Percentiles rank a stretch among this genome's conserved stretches.
Conservation (phyloP, 1,139 yeast species). For the Taphrina deformans region DNA sequence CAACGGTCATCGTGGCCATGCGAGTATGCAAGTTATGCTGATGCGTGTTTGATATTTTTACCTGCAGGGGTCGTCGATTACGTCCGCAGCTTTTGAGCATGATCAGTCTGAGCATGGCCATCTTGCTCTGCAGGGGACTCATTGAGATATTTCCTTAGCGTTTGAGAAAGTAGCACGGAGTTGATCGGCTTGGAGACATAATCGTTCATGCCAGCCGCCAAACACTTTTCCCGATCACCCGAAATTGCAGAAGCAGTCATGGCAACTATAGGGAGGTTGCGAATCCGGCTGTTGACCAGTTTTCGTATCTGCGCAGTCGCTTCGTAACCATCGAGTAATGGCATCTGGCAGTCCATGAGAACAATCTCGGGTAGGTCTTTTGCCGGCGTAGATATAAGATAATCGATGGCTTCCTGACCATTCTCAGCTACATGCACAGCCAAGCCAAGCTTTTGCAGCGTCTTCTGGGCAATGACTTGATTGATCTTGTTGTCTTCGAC, state of each 20-base stretch:
- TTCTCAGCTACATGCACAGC: constrained; percentile 54
- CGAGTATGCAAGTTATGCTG: too few relatives aligned
- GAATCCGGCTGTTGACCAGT: constrained; percentile 24
- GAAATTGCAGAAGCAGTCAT: constrained; percentile 62
- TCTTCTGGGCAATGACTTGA: constrained; percentile 55
- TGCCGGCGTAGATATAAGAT: constrained; percentile 16
- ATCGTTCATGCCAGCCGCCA: constrained; percentile 58
- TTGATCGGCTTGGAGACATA: constrained; percentile 55
- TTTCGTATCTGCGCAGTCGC: constrained; percentile 45
- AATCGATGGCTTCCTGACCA: constrained; percentile 39
- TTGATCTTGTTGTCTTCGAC: constrained; percentile 59
- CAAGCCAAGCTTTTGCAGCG: constrained; percentile 56
- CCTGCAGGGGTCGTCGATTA: too few relatives aligned
- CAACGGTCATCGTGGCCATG: too few relatives aligned
- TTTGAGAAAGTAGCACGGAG: constrained; percentile 30
- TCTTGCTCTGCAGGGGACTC: neutral
- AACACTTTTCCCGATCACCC: constrained; percentile 54
- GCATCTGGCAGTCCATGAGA: constrained; percentile 61
- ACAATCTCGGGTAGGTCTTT: constrained; percentile 52
- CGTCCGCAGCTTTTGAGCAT: too few relatives aligned
- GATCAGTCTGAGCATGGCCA: neutral
- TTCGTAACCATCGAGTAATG: constrained; percentile 50
- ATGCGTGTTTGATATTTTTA: too few relatives aligned
- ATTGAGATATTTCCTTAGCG: constrained; percentile 40
- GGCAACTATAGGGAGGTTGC: constrained; percentile 50